Evolutionary conservation across 495 filamentous ascomycete species (phyloP).

Genomic region (Neurospora sp.): DNA sequence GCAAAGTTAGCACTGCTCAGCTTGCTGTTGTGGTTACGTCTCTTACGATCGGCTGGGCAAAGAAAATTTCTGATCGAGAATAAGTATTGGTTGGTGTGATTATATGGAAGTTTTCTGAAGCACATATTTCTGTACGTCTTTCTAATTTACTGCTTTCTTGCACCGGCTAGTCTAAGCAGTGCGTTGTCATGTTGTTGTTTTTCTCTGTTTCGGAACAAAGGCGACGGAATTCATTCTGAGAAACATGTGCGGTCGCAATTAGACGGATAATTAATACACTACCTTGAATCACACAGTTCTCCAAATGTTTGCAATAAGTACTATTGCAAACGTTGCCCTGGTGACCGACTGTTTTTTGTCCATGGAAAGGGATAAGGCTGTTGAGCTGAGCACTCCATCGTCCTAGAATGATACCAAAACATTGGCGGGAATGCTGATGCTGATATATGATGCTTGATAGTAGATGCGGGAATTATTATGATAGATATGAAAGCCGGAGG

Average conservation of each 20-base stretch:
- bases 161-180: background rate
- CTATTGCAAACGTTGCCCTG: background rate
- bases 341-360: background rate
- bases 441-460: background rate
- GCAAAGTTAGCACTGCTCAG: background rate
- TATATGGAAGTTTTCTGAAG: background rate
- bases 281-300: background rate
- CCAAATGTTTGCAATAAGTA: background rate
- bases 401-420: background rate
- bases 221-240: background rate
- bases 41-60: background rate
- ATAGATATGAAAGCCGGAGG: background rate
- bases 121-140: background rate
- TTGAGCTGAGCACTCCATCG: background rate
- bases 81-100: background rate
- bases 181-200: background rate
- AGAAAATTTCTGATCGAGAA: background rate
- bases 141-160: background rate
- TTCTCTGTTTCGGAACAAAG: background rate
- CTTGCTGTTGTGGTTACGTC: background rate
- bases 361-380: background rate
- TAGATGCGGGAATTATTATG: background rate
- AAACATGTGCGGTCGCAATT: background rate
- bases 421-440: background rate
- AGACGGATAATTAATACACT: background rate